phyloP scores from a whole-genome alignment of 1,139 yeast genomes.

The Hanseniaspora gamundiae region DNA sequence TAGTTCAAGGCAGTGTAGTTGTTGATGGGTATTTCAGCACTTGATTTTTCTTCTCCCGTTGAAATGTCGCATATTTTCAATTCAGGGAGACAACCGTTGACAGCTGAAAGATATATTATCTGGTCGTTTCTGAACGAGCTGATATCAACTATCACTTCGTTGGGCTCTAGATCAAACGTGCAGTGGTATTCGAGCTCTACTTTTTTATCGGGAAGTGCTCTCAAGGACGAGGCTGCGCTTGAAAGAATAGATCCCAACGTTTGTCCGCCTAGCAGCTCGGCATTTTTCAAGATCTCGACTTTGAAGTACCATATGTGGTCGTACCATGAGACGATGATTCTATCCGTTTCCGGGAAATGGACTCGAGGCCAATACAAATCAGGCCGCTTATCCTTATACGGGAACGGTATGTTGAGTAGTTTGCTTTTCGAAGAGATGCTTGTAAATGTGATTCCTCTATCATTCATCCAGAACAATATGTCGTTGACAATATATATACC shows the following conservation, averaged over 20 bases:
- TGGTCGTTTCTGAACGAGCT: slow-evolving; percentile 59
- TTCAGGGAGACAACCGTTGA: slow-evolving; percentile 45
- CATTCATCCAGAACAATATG: slow-evolving; percentile 74
- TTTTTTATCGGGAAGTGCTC: slow-evolving; percentile 42
- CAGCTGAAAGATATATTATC: slow-evolving; percentile 47
- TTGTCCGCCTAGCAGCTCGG: slow-evolving; percentile 8
- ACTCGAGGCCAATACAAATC: slow-evolving; percentile 81
- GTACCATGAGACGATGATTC: slow-evolving; percentile 77
- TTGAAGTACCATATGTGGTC: slow-evolving; percentile 63
- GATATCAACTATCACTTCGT: slow-evolving; percentile 64
- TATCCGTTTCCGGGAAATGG: slow-evolving; percentile 51
- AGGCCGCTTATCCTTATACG: slow-evolving; percentile 43
- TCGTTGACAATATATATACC: slow-evolving; percentile 50
- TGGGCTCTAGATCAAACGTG: slow-evolving; percentile 30
- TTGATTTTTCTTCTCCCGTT: slow-evolving; percentile 67
- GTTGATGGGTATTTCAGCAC: slow-evolving; percentile 65
- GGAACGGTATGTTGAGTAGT: slow-evolving; percentile 43
- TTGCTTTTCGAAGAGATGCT: slow-evolving; percentile 36
- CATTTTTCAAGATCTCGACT: slow-evolving; percentile 23
- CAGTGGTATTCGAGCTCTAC: slow-evolving; percentile 37
- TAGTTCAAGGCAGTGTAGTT: slow-evolving; percentile 52
- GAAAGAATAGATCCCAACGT: slow-evolving; percentile 33
- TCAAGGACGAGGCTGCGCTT: slow-evolving; percentile 59
- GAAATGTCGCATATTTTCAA: slow-evolving; percentile 51
- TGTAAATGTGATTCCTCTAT: slow-evolving; percentile 56